Evolutionary conservation across 1,284 basidiomycete genomes (phyloP).

Genomic region (Ceratobasidium sp.): DNA sequence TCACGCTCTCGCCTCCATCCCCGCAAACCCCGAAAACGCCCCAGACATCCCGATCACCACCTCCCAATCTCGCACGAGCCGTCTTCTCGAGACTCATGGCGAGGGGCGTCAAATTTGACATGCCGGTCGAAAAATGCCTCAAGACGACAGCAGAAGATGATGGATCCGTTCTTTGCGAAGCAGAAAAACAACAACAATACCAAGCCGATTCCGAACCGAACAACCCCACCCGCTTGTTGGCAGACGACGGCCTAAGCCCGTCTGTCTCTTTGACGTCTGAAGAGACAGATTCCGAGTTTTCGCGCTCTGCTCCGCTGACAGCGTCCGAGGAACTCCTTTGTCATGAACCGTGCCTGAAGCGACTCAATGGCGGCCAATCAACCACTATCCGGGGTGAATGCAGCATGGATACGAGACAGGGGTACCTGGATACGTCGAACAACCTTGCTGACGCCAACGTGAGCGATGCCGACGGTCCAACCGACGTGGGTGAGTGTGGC

Average conservation of each 20-base stretch:
- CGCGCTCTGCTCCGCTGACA: neutral
- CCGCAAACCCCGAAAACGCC: conserved; percentile 30
- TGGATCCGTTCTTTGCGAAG: neutral
- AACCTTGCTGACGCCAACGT: neutral
- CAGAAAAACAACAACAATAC: too few relatives aligned
- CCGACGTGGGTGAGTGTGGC: conserved; percentile 2
- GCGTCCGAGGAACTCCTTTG: neutral
- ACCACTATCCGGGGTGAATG: neutral
- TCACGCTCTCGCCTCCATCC: conserved; percentile 11
- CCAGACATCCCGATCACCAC: conserved; percentile 19
- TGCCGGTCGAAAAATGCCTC: conserved; percentile 16
- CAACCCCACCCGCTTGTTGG: too few relatives aligned
- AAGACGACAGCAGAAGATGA: conserved; percentile 1
- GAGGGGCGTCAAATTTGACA: conserved; percentile 30
- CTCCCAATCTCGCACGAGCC: conserved; percentile 32
- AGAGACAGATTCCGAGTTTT: neutral
- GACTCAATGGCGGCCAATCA: neutral
- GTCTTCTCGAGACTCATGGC: conserved; percentile 35
- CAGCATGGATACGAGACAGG: neutral
- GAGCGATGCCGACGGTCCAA: neutral
- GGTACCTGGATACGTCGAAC: conserved; percentile 9
- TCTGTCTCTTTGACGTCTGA: too few relatives aligned
- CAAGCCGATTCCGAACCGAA: conserved; percentile 3
- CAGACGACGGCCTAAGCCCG: neutral
- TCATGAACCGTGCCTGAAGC: neutral